phyloP scores from a whole-genome alignment of 345 rosid genomes.

The Lepidium sativum region DNA sequence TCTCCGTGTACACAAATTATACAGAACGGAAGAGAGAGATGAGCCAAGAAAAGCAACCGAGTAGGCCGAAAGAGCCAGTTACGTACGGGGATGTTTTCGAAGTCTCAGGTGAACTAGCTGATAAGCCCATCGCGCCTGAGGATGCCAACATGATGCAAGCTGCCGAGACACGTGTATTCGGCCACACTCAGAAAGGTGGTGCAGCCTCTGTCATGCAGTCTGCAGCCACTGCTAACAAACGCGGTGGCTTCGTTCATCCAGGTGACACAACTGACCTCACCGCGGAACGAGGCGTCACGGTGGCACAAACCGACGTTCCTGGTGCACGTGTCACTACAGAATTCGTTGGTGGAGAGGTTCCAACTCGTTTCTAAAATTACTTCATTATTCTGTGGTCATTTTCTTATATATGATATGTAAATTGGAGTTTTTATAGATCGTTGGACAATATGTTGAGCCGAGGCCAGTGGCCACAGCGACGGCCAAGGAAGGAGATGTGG shows the following conservation, averaged over 20 bases:
- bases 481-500: slow-evolving; percentile 2
- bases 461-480: slow-evolving; percentile 24
- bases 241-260: slow-evolving; percentile 43
- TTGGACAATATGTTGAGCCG: slow-evolving; percentile 43
- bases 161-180: slow-evolving; percentile 52
- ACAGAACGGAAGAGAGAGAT: slow-evolving; percentile 17
- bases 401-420: neutral
- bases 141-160: slow-evolving; percentile 76
- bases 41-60: slow-evolving; percentile 67
- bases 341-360: slow-evolving; percentile 54
- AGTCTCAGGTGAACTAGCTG: slow-evolving; percentile 48
- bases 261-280: slow-evolving; percentile 31
- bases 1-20: neutral
- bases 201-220: slow-evolving; percentile 56
- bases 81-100: slow-evolving; percentile 52
- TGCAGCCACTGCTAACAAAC: slow-evolving; percentile 50
- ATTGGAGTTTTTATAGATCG: slow-evolving; percentile 26
- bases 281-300: slow-evolving; percentile 39
- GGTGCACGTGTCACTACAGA: slow-evolving; percentile 50
- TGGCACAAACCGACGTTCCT: slow-evolving; percentile 45
- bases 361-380: neutral
- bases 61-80: slow-evolving; percentile 39
- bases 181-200: slow-evolving; percentile 54
- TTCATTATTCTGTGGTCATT: neutral
- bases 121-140: slow-evolving; percentile 44